These are phyloP conservation scores for Mucor indicus DNA, from an alignment of 371 early-diverging fungal species.

Conservation along the genomic window DNA sequence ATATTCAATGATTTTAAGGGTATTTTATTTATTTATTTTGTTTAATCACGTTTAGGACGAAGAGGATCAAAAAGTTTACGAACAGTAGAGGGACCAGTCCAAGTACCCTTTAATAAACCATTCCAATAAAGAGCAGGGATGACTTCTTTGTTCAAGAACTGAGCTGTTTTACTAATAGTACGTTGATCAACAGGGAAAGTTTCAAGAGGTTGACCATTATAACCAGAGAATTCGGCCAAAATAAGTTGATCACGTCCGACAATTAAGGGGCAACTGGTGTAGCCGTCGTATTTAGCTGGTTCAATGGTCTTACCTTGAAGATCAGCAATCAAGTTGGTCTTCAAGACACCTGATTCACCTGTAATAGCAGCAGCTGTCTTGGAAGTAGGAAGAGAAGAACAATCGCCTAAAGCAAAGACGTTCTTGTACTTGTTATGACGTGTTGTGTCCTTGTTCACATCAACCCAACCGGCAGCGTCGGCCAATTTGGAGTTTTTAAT, in stretches of 20 bases:
- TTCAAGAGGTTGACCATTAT: constrained; percentile 74
- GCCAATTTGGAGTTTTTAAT: constrained; percentile 70
- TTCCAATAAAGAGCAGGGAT: constrained; percentile 83
- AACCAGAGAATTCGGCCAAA: constrained; percentile 88
- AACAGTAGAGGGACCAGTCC: constrained; percentile 72
- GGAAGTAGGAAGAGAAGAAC: constrained; percentile 82
- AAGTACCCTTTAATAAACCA: constrained; percentile 70
- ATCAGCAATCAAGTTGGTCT: constrained; percentile 72
- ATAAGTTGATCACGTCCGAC: constrained; percentile 75
- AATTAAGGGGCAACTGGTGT: constrained; percentile 82
- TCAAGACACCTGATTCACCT: constrained; percentile 74
- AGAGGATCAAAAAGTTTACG: constrained; percentile 52
- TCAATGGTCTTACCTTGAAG: constrained; percentile 48
- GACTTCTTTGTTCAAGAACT: constrained; percentile 71
- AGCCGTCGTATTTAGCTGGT: constrained; percentile 73
- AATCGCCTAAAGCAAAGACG: constrained; percentile 82
- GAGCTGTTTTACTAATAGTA: constrained; percentile 58
- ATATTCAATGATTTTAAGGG: not conserved
- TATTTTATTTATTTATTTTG: not conserved
- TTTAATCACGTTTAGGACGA: constrained; percentile 30
- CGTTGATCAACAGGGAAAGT: constrained; percentile 87
- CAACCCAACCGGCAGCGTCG: constrained; percentile 82
- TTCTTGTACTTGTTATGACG: constrained; percentile 80
- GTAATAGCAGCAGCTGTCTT: constrained; percentile 92
- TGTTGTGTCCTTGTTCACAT: constrained; percentile 75